Percentiles rank a stretch among this genome's conserved stretches.
Conservation (phyloP, 768 basidiomycete species). For the Sporobolomyces roseus region DNA sequence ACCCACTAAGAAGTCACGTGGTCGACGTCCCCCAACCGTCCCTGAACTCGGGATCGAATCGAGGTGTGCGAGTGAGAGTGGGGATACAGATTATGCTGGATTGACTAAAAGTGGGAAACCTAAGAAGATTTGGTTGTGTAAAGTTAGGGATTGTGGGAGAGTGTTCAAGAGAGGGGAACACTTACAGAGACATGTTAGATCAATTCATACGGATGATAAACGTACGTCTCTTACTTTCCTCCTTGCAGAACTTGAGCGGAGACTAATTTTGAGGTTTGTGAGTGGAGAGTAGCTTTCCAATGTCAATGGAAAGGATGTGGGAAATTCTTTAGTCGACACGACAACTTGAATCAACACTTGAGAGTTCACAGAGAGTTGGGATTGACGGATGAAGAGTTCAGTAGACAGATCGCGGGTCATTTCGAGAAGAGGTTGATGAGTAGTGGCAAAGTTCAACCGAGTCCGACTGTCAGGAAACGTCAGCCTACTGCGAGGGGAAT, state of each 20-base stretch:
- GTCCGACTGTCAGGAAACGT: no score
- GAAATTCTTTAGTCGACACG: conserved; percentile 72
- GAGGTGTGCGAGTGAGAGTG: not conserved
- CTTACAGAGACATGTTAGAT: conserved; percentile 78
- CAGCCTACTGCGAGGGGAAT: no score
- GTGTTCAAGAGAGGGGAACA: conserved; percentile 85
- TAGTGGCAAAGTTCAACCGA: no score
- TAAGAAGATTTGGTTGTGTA: conserved; percentile 40
- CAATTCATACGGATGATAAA: conserved; percentile 88
- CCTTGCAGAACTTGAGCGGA: conserved; percentile 1
- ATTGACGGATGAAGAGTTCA: conserved; percentile 23
- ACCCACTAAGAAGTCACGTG: conserved; percentile 40
- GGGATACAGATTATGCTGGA: not conserved
- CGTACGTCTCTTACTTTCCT: conserved; percentile 57
- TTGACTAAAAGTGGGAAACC: conserved; percentile 19
- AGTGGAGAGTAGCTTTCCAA: conserved; percentile 58
- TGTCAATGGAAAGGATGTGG: conserved; percentile 66
- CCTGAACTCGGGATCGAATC: conserved; percentile 8
- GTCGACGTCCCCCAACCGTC: conserved; percentile 30
- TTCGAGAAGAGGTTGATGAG: no score
- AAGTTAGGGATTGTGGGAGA: conserved; percentile 75
- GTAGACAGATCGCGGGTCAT: conserved; percentile 5
- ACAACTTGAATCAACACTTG: conserved; percentile 70
- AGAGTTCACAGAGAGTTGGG: conserved; percentile 25
- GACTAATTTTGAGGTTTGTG: not conserved